Evolutionary conservation across 257 asterid genomes (phyloP).

Genomic region (Prunella vulgaris): DNA sequence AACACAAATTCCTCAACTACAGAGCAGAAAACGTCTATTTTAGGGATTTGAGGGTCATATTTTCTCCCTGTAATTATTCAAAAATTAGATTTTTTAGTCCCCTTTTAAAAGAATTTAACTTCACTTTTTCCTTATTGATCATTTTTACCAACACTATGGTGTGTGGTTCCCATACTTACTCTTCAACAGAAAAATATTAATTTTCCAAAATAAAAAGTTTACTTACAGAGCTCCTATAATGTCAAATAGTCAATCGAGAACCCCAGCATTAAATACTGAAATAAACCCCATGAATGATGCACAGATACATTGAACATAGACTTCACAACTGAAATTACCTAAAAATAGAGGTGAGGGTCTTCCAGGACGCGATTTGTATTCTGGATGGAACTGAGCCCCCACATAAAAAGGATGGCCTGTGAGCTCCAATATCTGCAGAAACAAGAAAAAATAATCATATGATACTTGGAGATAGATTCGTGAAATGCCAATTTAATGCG

Average conservation of each 20-base stretch:
- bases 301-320: not conserved
- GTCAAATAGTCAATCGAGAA: not conserved
- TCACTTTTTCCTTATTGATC: not conserved
- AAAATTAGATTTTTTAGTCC: not conserved
- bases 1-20: not conserved
- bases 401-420: constrained; percentile 71
- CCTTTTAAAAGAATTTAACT: not conserved
- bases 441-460: constrained; percentile 8
- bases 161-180: not conserved
- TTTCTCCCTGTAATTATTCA: not conserved
- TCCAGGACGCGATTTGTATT: constrained; percentile 89
- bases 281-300: not conserved
- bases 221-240: not conserved
- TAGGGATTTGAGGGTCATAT: not conserved
- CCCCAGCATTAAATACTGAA: not conserved
- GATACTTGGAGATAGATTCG: not conserved
- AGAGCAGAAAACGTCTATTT: not conserved
- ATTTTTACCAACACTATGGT: not conserved
- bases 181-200: not conserved
- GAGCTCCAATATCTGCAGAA: constrained; percentile 68
- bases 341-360: constrained; percentile 72
- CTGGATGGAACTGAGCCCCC: constrained; percentile 96
- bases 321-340: constrained; percentile 39
- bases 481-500: constrained; percentile 4
- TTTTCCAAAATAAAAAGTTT: not conserved